Percentiles rank a stretch among this genome's conserved stretches.
These are phyloP conservation scores for Arachis monticola DNA, from an alignment of 331 rosid species.

Conservation along the genomic window DNA sequence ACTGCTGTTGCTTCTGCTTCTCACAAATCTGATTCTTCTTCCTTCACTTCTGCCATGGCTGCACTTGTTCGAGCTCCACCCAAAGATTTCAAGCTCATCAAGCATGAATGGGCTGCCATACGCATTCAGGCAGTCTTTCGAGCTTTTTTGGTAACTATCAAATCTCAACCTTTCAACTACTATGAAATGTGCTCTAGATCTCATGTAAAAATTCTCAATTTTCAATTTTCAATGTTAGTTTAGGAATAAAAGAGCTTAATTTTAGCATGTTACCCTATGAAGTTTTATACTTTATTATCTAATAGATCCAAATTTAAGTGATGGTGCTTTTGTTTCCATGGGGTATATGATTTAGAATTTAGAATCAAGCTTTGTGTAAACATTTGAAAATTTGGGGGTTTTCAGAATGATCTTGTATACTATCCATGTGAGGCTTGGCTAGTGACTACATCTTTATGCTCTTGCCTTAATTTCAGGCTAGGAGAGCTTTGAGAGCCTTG, in stretches of 20 bases:
- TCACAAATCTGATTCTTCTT: constrained; percentile 46
- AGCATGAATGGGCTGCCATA: constrained; percentile 79
- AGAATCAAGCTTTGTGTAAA: not conserved
- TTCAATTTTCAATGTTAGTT: not conserved
- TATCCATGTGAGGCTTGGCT: not conserved
- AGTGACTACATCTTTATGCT: constrained; percentile 1
- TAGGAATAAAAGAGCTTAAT: not conserved
- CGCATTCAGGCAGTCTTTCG: constrained; percentile 84
- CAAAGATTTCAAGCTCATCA: constrained; percentile 61
- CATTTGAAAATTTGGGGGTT: not conserved
- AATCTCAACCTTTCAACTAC: not conserved
- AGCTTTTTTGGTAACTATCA: constrained; percentile 62
- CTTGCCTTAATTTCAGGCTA: constrained; percentile 57
- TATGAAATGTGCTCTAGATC: no score
- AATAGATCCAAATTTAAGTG: constrained; percentile 5
- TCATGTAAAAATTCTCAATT: no score
- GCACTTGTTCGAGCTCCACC: constrained; percentile 71
- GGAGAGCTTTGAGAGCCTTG: constrained; percentile 82
- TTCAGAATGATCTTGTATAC: not conserved
- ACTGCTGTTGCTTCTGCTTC: constrained; percentile 26
- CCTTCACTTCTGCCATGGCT: constrained; percentile 64
- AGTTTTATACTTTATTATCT: not conserved
- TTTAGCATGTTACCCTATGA: not conserved
- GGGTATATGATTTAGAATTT: not conserved
- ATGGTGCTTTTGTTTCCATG: not conserved